A percentile compares a stretch with the other conserved stretches of the same genome.
These are phyloP conservation scores for Sporisorium iseilematis-ciliati DNA, from an alignment of 1,284 basidiomycete genomes.

Conservation along the genomic window DNA sequence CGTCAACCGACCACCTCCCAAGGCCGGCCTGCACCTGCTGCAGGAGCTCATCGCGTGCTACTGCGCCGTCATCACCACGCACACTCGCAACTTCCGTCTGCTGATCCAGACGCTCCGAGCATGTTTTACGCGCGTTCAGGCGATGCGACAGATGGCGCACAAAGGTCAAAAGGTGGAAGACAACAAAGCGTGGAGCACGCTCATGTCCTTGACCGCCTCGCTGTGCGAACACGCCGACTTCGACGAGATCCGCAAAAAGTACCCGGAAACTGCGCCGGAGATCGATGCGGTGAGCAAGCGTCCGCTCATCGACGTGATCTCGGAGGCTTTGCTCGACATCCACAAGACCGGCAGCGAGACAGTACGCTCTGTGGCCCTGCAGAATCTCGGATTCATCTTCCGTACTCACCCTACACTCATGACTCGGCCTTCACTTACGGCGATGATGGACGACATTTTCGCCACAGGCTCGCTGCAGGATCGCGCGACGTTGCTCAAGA, in stretches of 20 bases:
- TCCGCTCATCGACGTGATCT: constrained; percentile 85
- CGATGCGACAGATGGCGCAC: constrained; percentile 36
- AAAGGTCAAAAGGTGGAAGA: constrained; percentile 41
- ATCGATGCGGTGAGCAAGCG: constrained; percentile 72
- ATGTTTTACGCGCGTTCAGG: constrained; percentile 49
- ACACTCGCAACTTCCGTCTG: constrained; percentile 85
- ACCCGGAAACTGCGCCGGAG: constrained; percentile 35
- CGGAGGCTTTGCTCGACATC: constrained; percentile 78
- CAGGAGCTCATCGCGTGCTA: constrained; percentile 92
- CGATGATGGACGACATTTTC: constrained; percentile 91
- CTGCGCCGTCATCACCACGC: constrained; percentile 82
- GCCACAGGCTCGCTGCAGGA: constrained; percentile 78
- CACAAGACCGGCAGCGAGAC: constrained; percentile 76
- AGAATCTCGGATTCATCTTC: constrained; percentile 89
- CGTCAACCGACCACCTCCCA: constrained; percentile 78
- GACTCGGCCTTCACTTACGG: constrained; percentile 80
- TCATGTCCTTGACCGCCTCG: constrained; percentile 71
- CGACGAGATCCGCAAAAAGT: constrained; percentile 77
- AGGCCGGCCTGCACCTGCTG: constrained; percentile 48
- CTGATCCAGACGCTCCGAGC: constrained; percentile 76
- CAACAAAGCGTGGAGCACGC: constrained; percentile 42
- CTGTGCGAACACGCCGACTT: constrained; percentile 90
- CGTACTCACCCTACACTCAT: constrained; percentile 91
- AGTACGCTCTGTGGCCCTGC: constrained; percentile 77
- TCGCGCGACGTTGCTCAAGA: constrained; percentile 81